Evolutionary conservation across 176 grass and related monocot genomes (phyloP).

Genomic region (Bromus sterilis): DNA sequence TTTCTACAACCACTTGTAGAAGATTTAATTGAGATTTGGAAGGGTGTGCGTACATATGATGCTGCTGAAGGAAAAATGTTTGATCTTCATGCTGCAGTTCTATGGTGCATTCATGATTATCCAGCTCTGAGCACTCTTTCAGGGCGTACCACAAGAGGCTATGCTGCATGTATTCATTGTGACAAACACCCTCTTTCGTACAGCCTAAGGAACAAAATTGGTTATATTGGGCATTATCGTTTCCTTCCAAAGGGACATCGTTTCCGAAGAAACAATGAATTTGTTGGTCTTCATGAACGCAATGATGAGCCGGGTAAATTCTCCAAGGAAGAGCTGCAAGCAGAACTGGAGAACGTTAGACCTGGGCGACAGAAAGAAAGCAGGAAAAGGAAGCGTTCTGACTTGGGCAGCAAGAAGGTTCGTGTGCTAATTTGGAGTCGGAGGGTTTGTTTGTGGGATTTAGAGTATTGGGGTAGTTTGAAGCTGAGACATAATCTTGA

Average conservation of each 20-base stretch:
- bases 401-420: too few species aligned
- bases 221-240: conserved; percentile 9
- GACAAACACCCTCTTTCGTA: not conserved
- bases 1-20: not conserved
- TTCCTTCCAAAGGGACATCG: not conserved
- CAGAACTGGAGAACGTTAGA: too few species aligned
- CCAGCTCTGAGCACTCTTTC: not conserved
- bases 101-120: not conserved
- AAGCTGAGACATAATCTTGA: conserved; percentile 8
- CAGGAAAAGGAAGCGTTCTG: not conserved
- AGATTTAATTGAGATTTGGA: not conserved
- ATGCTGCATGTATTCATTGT: conserved; percentile 4
- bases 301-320: not conserved
- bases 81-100: not conserved
- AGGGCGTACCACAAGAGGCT: conserved; percentile 2
- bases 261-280: not conserved
- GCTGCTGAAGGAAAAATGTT: too few species aligned
- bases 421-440: not conserved
- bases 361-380: not conserved
- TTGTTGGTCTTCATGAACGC: not conserved
- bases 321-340: not conserved
- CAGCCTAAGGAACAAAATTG: not conserved
- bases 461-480: not conserved
- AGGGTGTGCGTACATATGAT: not conserved
- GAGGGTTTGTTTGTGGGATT: not conserved